These are phyloP conservation scores for Penicillium sp. DNA, from an alignment of 2,329 filamentous ascomycete species.

Conservation along the genomic window DNA sequence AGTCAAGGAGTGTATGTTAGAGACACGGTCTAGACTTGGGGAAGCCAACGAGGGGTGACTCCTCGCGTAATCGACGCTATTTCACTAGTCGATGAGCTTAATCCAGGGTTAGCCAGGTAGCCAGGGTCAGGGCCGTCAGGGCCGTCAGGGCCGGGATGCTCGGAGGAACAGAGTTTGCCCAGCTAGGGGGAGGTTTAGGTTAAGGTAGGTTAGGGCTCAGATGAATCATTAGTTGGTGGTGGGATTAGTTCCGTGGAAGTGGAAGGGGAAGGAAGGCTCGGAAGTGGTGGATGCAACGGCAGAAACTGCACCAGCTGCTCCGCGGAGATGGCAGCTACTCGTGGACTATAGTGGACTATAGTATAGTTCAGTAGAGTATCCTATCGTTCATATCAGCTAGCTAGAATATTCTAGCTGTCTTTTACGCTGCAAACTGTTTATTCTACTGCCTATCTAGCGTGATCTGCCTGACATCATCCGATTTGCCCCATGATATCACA, in stretches of 20 bases:
- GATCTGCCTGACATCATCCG: conserved; percentile 1
- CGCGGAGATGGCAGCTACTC: not conserved
- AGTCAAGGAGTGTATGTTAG: no score
- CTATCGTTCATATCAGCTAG: not conserved
- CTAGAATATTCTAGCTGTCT: not conserved
- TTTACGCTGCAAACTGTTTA: no score
- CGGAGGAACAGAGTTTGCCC: conserved; percentile 7
- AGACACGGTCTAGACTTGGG: conserved; percentile 1
- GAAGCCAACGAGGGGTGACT: not conserved
- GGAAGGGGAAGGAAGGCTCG: conserved; percentile 8
- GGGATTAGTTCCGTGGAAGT: conserved; percentile 6
- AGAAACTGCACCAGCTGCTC: not conserved
- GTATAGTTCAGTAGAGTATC: not conserved
- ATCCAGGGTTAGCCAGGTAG: not conserved
- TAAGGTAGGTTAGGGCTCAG: not conserved
- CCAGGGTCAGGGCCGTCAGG: not conserved
- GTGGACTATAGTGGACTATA: not conserved
- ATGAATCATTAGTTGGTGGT: conserved; percentile 16
- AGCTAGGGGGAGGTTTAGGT: not conserved
- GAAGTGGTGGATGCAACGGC: conserved; percentile 19
- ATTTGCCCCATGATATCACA: not conserved
- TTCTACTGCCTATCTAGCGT: not conserved
- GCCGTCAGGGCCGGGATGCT: not conserved
- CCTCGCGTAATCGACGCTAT: not conserved
- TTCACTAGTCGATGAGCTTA: not conserved